Conservation (phyloP, 2,329 filamentous ascomycete genomes). For the Colletotrichum orbiculare region DNA sequence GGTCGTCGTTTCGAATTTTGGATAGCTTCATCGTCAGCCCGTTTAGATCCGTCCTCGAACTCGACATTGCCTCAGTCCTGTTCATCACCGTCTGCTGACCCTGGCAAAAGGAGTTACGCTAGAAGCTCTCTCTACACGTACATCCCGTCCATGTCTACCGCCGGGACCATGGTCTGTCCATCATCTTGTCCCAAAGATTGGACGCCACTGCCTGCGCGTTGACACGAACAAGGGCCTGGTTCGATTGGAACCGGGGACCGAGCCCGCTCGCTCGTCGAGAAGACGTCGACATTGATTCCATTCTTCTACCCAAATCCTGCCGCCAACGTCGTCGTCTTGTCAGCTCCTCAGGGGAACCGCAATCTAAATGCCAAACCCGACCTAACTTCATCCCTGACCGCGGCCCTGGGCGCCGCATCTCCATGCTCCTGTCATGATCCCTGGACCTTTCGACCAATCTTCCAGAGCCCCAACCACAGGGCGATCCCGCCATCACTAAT, state of each 20-base stretch:
- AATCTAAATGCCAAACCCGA: constrained; percentile 20
- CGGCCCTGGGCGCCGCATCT: not conserved
- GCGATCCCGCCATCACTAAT: constrained; percentile 20
- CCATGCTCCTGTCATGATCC: constrained; percentile 8
- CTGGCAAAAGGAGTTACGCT: constrained; percentile 11
- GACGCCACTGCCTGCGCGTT: constrained; percentile 34
- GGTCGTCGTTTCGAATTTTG: constrained; percentile 29
- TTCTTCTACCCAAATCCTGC: constrained; percentile 14
- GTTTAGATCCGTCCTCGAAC: not conserved
- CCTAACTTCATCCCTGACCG: constrained; percentile 3
- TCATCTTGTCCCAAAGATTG: constrained; percentile 9
- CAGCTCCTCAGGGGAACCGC: constrained; percentile 8
- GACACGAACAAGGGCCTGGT: constrained; percentile 20
- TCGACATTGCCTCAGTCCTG: too few species aligned
- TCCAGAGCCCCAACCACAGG: constrained; percentile 17
- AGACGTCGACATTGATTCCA: constrained; percentile 9
- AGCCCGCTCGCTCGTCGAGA: constrained; percentile 5
- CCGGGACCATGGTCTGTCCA: not conserved
- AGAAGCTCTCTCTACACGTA: constrained; percentile 13
- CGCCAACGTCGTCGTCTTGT: not conserved
- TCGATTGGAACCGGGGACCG: constrained; percentile 14
- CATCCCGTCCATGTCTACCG: not conserved
- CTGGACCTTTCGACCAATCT: constrained; percentile 22
- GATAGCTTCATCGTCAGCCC: constrained; percentile 13
- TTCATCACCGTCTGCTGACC: too few species aligned